Conservation (phyloP, 2,329 filamentous ascomycete genomes). For the Penicillium psychrosexuale region DNA sequence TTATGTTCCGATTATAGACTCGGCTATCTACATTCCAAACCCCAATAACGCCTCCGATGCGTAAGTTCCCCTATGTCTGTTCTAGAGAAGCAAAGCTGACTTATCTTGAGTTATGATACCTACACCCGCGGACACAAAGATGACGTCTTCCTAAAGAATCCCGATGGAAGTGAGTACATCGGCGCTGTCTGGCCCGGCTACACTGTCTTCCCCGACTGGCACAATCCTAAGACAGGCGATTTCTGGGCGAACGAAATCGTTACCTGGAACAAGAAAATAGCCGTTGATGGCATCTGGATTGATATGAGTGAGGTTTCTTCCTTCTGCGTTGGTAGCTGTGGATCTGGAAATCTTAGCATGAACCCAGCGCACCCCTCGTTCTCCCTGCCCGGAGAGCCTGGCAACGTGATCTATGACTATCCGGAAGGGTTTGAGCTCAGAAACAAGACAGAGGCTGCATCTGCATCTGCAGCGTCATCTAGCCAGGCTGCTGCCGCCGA, state of each 20-base stretch:
- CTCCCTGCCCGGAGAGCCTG: conserved; percentile 61
- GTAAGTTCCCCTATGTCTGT: conserved; percentile 43
- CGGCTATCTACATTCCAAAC: conserved; percentile 69
- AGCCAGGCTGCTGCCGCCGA: conserved; percentile 49
- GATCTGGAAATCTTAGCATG: conserved; percentile 59
- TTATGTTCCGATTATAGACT: conserved; percentile 61
- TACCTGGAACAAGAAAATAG: conserved; percentile 52
- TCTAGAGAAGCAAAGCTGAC: conserved; percentile 17
- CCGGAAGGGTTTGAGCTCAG: conserved; percentile 68
- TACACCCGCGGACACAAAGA: conserved; percentile 52
- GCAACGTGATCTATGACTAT: conserved; percentile 58
- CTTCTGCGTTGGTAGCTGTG: conserved; percentile 70
- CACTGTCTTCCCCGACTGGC: conserved; percentile 61
- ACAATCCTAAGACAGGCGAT: conserved; percentile 56
- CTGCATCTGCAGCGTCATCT: conserved; percentile 54
- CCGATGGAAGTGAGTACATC: conserved; percentile 54
- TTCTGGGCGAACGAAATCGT: conserved; percentile 59
- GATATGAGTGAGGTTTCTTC: conserved; percentile 62
- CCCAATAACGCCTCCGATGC: conserved; percentile 65
- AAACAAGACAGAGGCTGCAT: conserved; percentile 64
- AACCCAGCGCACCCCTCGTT: conserved; percentile 70
- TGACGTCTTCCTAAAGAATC: conserved; percentile 52
- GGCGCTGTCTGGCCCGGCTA: conserved; percentile 58
- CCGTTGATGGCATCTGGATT: conserved; percentile 57
- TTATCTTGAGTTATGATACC: conserved; percentile 50